Percentiles rank a stretch among this genome's conserved stretches.
These are phyloP conservation scores for Lactarius vividus DNA, from an alignment of 768 basidiomycete genomes.

Conservation along the genomic window DNA sequence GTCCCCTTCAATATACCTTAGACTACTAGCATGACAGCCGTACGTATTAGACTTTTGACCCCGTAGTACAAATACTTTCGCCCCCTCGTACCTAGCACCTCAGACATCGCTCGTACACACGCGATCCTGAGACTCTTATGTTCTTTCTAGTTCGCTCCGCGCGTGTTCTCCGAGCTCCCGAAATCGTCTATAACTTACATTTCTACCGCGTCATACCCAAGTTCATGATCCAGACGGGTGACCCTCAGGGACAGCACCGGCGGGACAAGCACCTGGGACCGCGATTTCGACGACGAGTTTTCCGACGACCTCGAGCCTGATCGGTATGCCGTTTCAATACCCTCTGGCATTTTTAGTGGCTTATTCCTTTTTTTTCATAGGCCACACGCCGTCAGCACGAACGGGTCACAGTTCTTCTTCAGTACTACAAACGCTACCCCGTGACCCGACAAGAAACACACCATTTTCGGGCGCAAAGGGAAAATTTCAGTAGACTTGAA, in stretches of 20 bases:
- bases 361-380: conserved; percentile 37
- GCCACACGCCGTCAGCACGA: conserved; percentile 93
- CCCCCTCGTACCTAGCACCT: no score
- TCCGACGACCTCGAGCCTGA: conserved; percentile 86
- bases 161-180: no score
- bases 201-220: conserved; percentile 97
- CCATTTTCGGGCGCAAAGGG: conserved; percentile 75
- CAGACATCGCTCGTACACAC: no score
- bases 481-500: no score
- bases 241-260: conserved; percentile 93
- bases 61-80: no score
- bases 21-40: no score
- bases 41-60: no score
- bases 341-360: background rate
- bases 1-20: no score
- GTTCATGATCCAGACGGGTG: conserved; percentile 98
- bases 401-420: conserved; percentile 98
- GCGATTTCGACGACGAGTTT: conserved; percentile 93
- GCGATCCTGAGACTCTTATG: no score
- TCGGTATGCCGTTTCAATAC: conserved; percentile 45
- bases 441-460: conserved; percentile 90
- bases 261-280: conserved; percentile 86
- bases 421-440: conserved; percentile 94
- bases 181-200: no score
- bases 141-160: no score